Evolutionary conservation across 2,329 filamentous ascomycete species (phyloP).

Genomic region (Xylariaceae sp.): DNA sequence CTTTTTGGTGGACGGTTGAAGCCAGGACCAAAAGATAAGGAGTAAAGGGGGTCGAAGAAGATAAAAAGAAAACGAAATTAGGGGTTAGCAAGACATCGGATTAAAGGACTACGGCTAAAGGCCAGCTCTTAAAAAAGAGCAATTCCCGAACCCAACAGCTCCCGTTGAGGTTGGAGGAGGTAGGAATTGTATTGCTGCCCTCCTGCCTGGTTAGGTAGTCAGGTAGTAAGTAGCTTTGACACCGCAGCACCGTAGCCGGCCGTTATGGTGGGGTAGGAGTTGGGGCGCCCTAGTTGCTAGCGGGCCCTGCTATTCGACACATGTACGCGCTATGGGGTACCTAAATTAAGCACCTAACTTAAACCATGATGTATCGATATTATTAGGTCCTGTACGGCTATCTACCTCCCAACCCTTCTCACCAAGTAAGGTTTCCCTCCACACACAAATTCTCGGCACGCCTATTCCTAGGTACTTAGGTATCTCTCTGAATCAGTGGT

Average conservation of each 20-base stretch:
- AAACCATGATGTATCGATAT: background rate
- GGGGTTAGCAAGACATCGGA: background rate
- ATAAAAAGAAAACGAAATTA: background rate
- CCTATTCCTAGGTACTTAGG: background rate
- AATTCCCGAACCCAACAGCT: background rate
- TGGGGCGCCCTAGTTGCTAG: background rate
- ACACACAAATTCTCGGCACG: background rate
- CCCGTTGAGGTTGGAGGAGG: background rate
- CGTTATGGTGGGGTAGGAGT: background rate
- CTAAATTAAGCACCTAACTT: too few species aligned
- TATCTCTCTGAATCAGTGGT: background rate
- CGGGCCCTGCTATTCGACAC: background rate
- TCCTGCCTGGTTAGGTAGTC: background rate
- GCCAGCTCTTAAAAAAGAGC: background rate
- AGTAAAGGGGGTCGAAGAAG: background rate
- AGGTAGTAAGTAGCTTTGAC: background rate
- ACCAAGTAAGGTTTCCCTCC: too few species aligned
- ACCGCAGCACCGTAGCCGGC: background rate
- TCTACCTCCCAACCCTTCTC: too few species aligned
- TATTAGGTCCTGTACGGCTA: background rate
- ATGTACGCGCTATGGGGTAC: background rate
- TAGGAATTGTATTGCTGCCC: background rate
- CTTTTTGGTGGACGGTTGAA: conserved; percentile 8
- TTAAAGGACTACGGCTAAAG: background rate
- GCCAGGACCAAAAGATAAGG: background rate